Evolutionary conservation across 177 flowering plant species (phyloP), one percentile per base, ranked within the genome.

Genomic region (Vitis hybrid): DNA sequence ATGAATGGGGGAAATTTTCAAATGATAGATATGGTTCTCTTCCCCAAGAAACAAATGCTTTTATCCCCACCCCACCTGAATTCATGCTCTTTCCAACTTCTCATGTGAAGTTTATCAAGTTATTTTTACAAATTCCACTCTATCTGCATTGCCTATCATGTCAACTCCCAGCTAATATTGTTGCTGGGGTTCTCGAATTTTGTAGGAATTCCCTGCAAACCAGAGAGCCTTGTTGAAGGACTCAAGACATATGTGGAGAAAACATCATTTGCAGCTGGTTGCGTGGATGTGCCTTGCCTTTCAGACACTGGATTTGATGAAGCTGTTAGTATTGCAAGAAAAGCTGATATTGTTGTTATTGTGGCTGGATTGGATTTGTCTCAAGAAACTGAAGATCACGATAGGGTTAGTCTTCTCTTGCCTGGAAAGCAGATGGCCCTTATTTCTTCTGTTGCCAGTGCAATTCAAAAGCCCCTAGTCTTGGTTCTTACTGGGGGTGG

Each of bases 401-500:
- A 95, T 72, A 81, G 99, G 51, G 78, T 77, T 53, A 90, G 89
- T 81, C 89, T 93, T 49, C 79, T 88, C 21, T 77, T 95, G 75
- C 99, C 99, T 21, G 99, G 99, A 61, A 83, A 84, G 76, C 99
- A 95, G 83, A 87, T 67, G 89, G 84, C 60, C 53, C 89, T 95
- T 29, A 75, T 95, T 53, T 76, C 86, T 53, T 75, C 86, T 45
- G 77, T 95, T 62, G 88, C 89, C 5, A 62, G 76, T 22, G 86
- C 73, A 3, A 85, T 91, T 76, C 87, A 81, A 78, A 86, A 77
- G 69, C 98, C 95, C 3, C 6, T 93, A 56, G 69, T 93, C 60
- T 79, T 93, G 65, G 86, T 92, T 68, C 92, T 96, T 63, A 86
- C 85, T 51, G 96, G 97, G 49, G 98, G 98, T 1, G 99, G 99